Evolutionary conservation across 495 filamentous ascomycete species (phyloP).

Genomic region (Articulospora tetracladia): DNA sequence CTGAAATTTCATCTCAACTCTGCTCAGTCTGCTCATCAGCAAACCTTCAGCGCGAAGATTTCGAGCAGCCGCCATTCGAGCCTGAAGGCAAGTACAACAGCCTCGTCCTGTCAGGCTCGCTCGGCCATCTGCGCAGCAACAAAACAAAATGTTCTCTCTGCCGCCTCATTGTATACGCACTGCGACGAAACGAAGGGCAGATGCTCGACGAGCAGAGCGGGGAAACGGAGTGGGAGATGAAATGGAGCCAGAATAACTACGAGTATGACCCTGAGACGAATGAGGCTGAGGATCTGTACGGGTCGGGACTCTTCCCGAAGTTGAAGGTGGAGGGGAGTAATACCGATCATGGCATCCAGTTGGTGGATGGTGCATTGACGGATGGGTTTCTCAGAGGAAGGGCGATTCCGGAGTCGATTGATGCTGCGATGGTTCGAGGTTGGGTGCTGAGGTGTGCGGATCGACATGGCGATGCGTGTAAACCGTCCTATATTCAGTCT

Average conservation of each 20-base stretch:
- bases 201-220: not conserved
- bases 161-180: not conserved
- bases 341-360: not conserved
- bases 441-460: too few relatives aligned
- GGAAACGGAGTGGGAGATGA: not conserved
- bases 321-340: not conserved
- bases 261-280: not conserved
- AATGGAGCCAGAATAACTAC: not conserved
- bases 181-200: not conserved
- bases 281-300: not conserved
- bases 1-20: too few relatives aligned
- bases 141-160: not conserved
- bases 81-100: too few relatives aligned
- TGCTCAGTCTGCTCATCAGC: too few relatives aligned
- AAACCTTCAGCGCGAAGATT: too few relatives aligned
- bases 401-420: too few relatives aligned
- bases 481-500: not conserved
- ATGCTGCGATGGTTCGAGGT: too few relatives aligned
- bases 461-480: too few relatives aligned
- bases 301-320: not conserved
- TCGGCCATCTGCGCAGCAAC: not conserved
- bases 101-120: not conserved
- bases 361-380: not conserved
- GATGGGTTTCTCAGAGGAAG: not conserved
- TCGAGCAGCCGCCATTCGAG: too few relatives aligned